These are phyloP conservation scores for Teunomyces panamensis DNA, from an alignment of 805 yeast species.

Conservation along the genomic window DNA sequence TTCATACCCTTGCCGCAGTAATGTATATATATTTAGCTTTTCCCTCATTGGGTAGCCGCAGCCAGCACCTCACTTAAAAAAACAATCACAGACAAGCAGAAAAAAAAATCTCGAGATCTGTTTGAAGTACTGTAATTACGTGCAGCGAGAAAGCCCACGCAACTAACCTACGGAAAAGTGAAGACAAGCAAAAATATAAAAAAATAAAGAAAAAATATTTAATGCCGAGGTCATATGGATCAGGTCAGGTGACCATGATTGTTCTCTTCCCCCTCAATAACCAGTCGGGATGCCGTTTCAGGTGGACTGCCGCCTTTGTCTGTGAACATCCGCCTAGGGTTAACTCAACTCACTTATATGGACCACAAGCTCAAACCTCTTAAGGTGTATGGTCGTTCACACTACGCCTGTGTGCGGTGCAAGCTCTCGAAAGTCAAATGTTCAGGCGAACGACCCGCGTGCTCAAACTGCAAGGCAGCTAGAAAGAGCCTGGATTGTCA, in stretches of 20 bases:
- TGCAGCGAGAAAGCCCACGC: no score
- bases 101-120: not conserved
- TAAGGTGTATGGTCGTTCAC: conserved; percentile 41
- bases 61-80: no score
- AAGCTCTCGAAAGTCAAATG: conserved; percentile 39
- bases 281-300: no score
- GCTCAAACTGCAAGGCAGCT: conserved; percentile 36
- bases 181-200: no score
- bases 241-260: no score
- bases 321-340: no score
- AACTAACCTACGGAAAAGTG: no score
- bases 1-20: not conserved
- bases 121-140: no score
- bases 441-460: conserved; percentile 41
- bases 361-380: conserved; percentile 21
- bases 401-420: conserved; percentile 44
- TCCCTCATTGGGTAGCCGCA: not conserved
- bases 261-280: no score
- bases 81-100: not conserved
- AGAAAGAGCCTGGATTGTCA: conserved; percentile 30
- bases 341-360: not conserved
- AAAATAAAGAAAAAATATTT: no score
- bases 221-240: no score
- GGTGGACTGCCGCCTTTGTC: no score
- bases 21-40: not conserved